Base-by-base conservation (phyloP, 2,329 filamentous ascomycete genomes). In the Xylariaceae sp. region DNA sequence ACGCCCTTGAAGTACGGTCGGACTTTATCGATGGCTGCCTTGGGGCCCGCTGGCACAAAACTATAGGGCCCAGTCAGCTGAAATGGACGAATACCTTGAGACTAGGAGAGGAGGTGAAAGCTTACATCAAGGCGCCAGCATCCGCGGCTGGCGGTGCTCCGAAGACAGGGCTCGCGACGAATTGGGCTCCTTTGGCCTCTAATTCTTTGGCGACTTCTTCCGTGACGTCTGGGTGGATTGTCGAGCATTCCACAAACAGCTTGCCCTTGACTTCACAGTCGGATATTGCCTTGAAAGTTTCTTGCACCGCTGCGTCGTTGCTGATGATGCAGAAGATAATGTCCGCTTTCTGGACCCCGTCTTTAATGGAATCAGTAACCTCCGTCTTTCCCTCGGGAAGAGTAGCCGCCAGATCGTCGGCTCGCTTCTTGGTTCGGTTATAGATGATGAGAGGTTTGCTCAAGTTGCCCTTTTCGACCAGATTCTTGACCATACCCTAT, bases 161-260 rank as follows among this genome's bases (percentile, higher is more conserved):
- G 53, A 83, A 83, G 7, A 83, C 77, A 9, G 83, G 82, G 54
- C 77, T 80, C 1, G 87, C 85, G 15, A 95, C 79, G 57, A 95
- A 94, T 30, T 81, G 72, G 2, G 77, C 88, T 4, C 85, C 85
- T 18, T 73, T 72, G 2, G 61, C 71, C 11, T 69, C 68, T 45
- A 85, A 68, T 19, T 64, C 69, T 51, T 79, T 70, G 19, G 82
- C 82, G 3, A 88, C 64, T 19, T 71, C 72, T 46, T 87, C 78
- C 1, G 86, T 87, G 3, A 86, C 89, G 41, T 90, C 84, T 0
- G 90, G 89, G 62, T 93, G 86, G 28, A 95, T 79, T 19, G 89
- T 95, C 3, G 87, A 93, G 72, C 85, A 90, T 59, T 95, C 89
- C 24, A 95, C 76, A 51, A 95, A 83, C 13, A 93, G 69, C 67